Conservation (phyloP, 768 basidiomycete genomes). For the Phaeotremella fagi region DNA sequence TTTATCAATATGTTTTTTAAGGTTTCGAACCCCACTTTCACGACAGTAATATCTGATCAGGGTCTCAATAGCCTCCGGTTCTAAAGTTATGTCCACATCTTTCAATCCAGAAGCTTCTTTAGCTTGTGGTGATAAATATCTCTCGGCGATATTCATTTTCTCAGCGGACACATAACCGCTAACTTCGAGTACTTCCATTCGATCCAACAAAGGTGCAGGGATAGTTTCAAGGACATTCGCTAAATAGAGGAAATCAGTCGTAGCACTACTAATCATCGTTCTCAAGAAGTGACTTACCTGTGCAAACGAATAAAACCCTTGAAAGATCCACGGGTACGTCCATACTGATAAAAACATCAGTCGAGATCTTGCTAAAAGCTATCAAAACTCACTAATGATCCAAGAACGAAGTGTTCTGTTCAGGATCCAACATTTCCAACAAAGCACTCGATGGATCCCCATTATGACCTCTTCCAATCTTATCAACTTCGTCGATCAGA, state of each 20-base stretch:
- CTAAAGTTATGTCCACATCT: constrained; percentile 73
- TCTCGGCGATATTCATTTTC: constrained; percentile 78
- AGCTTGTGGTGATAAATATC: constrained; percentile 87
- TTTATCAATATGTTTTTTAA: constrained; percentile 99
- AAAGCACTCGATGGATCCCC: constrained; percentile 89
- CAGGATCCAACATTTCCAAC: constrained; percentile 88
- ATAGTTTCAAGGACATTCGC: constrained; percentile 92
- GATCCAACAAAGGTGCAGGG: constrained; percentile 84
- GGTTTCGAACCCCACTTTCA: constrained; percentile 90
- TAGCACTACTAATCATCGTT: constrained; percentile 34
- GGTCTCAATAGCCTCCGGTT: constrained; percentile 69
- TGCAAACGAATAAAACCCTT: constrained; percentile 94
- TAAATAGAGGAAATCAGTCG: constrained; percentile 37
- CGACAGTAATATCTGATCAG: constrained; percentile 96
- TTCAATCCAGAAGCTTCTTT: constrained; percentile 84
- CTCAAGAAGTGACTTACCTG: constrained; percentile 51
- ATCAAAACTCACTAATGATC: constrained; percentile 81
- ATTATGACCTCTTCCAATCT: constrained; percentile 76
- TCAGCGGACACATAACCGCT: constrained; percentile 92
- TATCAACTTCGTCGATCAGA: constrained; percentile 92
- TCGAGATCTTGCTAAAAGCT: not conserved
- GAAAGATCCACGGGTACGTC: constrained; percentile 96
- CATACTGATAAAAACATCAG: constrained; percentile 57
- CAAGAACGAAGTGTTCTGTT: constrained; percentile 89
- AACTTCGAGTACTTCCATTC: constrained; percentile 95